Evolutionary conservation across 73 alveolate species (phyloP), one percentile per base, ranked within the genome.

Genomic region (Paramecium bursaria): DNA sequence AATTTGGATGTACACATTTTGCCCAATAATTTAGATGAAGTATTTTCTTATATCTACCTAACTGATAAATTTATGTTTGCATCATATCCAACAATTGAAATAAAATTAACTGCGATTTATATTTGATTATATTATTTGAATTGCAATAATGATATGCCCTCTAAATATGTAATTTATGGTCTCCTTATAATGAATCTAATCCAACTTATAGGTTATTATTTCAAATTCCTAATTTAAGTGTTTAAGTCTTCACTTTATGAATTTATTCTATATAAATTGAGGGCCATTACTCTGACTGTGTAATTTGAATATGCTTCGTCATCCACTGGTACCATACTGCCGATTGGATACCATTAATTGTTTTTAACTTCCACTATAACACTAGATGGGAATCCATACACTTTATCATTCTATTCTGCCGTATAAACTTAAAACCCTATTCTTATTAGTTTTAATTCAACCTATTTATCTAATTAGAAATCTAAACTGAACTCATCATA

Each of bases 371-470:
- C 89, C 7, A 79, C 85, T 2, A 79, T 50, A 3, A 79, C 76
- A 13, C 73, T 55, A 19, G 57, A 42, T 13, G 89, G 89, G 10
- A 79, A 14, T 14, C 89, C 89, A 3, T 53, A 46, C 6, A 79
- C 73, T 35, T 57, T 52, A 79, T 79, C 89, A 53, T 52, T 73
- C 22, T 39, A 79, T 15, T 79, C 89, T 23, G 82, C 61, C 61
- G 85, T 53, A 51, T 53, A 79, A 9, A 57, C 51, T 19, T 79
- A 53, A 79, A 79, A 79, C 22, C 89, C 89, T n/a, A 79, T 79
- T 19, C 46, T 79, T 0, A 79, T 79, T 17, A 39, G 35, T 42
- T 67, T 67, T 15, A 67, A 67, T 42, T 67, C 82, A 67, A 67
- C 44, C 0, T 42, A 5, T 42, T 67, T 67, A 11, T 67, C 82